Percentiles rank a stretch among this genome's conserved stretches.
These are phyloP conservation scores for Plasmodium malariae DNA, from an alignment of 169 alveolate species.

Conservation along the genomic window DNA sequence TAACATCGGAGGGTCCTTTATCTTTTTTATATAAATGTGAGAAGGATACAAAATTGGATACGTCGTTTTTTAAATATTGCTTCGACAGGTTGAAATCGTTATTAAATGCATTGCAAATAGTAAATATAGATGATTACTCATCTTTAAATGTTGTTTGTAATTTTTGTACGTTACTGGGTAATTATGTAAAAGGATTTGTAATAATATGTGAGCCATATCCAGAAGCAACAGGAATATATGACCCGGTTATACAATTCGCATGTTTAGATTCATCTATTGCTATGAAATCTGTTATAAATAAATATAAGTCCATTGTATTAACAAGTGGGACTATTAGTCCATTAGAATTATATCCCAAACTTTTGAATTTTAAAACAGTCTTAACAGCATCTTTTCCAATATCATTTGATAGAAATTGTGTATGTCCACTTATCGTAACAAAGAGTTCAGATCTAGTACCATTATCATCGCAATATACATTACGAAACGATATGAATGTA, in stretches of 20 bases:
- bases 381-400: constrained; percentile 94
- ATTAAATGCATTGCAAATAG: constrained; percentile 87
- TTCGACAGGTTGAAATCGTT: constrained; percentile 85
- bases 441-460: constrained; percentile 94
- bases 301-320: constrained; percentile 93
- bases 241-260: constrained; percentile 94
- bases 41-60: constrained; percentile 84
- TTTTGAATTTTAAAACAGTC: constrained; percentile 94
- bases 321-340: constrained; percentile 99
- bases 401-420: constrained; percentile 95
- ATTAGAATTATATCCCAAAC: constrained; percentile 95
- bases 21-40: constrained; percentile 90
- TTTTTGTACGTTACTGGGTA: constrained; percentile 95
- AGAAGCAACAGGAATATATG: constrained; percentile 93
- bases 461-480: constrained; percentile 93
- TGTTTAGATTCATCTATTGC: constrained; percentile 98
- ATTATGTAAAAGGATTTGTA: constrained; percentile 95
- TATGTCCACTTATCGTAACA: constrained; percentile 96
- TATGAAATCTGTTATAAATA: constrained; percentile 93
- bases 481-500: constrained; percentile 92
- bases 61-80: constrained; percentile 84
- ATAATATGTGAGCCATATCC: constrained; percentile 98
- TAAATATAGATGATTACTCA: constrained; percentile 87
- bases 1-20: constrained; percentile 95
- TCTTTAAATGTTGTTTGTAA: constrained; percentile 91